Evolutionary conservation across 805 yeast genomes (phyloP).

Genomic region (Cyberlindnera mississippiensis): DNA sequence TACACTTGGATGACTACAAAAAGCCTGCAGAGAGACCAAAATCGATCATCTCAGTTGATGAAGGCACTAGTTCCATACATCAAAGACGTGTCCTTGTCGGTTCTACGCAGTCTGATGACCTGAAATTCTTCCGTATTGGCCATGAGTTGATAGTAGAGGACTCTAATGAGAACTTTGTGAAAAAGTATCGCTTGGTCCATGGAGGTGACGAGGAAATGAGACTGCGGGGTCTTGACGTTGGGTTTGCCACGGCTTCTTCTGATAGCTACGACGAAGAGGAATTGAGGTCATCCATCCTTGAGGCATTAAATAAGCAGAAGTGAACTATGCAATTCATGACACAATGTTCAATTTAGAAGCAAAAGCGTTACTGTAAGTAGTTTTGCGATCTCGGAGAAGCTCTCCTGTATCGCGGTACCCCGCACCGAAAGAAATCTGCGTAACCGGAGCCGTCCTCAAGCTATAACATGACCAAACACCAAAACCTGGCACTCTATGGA

Average conservation of each 20-base stretch:
- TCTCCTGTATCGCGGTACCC: background rate
- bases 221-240: conserved; percentile 7
- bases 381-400: conserved; percentile 10
- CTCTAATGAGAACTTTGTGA: conserved; percentile 11
- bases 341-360: too few species aligned
- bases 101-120: conserved; percentile 8
- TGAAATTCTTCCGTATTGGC: conserved; percentile 16
- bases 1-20: background rate
- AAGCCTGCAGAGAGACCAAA: background rate
- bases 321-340: too few species aligned
- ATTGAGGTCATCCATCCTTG: conserved; percentile 3
- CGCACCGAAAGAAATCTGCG: too few species aligned
- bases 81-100: conserved; percentile 9
- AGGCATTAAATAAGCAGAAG: background rate
- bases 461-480: background rate
- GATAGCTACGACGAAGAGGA: conserved; percentile 8
- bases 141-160: conserved; percentile 16
- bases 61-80: conserved; percentile 2
- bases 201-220: conserved; percentile 6
- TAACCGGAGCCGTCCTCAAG: background rate
- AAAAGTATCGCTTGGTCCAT: conserved; percentile 7
- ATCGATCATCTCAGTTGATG: background rate
- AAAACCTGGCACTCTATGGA: too few species aligned
- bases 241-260: background rate
- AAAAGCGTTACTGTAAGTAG: too few species aligned